Base-by-base conservation (phyloP, 495 filamentous ascomycete species). In the Glarea lozoyensis region DNA sequence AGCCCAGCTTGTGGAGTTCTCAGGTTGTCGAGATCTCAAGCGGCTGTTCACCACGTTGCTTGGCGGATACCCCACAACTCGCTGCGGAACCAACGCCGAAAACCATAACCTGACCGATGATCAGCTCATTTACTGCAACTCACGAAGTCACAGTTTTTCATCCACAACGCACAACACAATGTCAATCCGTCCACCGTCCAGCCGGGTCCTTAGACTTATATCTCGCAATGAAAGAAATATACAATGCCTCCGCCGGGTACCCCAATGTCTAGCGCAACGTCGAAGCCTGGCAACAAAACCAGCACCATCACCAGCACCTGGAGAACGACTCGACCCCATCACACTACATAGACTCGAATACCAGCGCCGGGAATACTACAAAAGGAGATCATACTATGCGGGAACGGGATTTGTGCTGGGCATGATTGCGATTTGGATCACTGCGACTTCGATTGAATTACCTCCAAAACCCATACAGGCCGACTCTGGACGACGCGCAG, bases 341-440 rank as follows among this genome's bases (percentile, higher is more conserved):
- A 66, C 75, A 43, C 25, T 70, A 44, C 57, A 58, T 35, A 60
- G 67, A 41, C 58, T 73, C 43, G 56, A 64, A 36, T 45, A 52
- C 13, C 40, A 65, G 27, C 49, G 59, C 1, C 49, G 60, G 6
- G 60, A 69, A 2, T 69, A 74, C 50, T 55, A 70, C 40, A 61
- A 63, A 21, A 62, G 67, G 21, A 61, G 67, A 3, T 66, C 58
- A 18, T 58, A 59, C 13, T 70, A 76, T 45, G 64, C 73, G 6
- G 54, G 60, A 22, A 60, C 60, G 15, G 75, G 76, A 9, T 55
- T 59, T 15, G 46, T 71, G 17, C 52, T 72, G 49, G 59, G 74
- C 40, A 56, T 70, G 42, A 35, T 73, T 50, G 58, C 73, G 43
- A 54, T 78, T 59, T 42, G 61, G 57, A 9, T 72, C 56, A 55